phyloP scores from a whole-genome alignment of 2,329 filamentous ascomycete species.

The Monosporascus sp. region DNA sequence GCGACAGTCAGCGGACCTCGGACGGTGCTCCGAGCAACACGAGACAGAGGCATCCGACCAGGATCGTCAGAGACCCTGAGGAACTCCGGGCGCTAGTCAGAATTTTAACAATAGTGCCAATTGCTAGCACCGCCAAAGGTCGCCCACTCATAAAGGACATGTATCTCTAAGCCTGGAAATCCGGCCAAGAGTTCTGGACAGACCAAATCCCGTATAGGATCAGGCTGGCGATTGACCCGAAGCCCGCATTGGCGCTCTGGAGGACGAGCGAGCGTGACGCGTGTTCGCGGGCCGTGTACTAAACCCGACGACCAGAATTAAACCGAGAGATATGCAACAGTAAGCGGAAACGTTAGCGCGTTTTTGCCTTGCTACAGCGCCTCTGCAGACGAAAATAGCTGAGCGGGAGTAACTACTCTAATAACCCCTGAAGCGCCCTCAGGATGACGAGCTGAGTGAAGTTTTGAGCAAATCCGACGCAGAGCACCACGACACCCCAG shows the following conservation, averaged over 20 bases:
- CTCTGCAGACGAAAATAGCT: too few relatives aligned
- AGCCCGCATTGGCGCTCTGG: constrained; percentile 32
- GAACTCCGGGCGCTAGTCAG: constrained; percentile 17
- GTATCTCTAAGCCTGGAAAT: constrained; percentile 31
- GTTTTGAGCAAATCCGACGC: constrained; percentile 31
- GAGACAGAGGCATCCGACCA: constrained; percentile 27
- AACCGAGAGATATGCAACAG: constrained; percentile 33
- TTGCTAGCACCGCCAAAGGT: not conserved
- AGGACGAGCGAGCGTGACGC: constrained; percentile 29
- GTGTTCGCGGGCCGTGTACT: constrained; percentile 34
- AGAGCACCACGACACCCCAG: constrained; percentile 31
- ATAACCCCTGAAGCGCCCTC: constrained; percentile 30
- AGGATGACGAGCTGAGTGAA: constrained; percentile 30
- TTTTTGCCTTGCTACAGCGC: too few relatives aligned
- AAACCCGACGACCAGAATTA: constrained; percentile 31
- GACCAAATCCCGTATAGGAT: constrained; percentile 32
- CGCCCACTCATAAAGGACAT: constrained; percentile 24
- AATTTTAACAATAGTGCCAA: not conserved
- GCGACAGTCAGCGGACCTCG: constrained; percentile 30
- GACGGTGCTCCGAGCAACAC: constrained; percentile 31
- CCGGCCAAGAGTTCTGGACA: constrained; percentile 19
- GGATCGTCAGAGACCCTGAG: constrained; percentile 29
- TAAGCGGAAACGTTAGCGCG: constrained; percentile 1
- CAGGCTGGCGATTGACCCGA: constrained; percentile 29
- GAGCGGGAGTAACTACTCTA: constrained; percentile 14